Evolutionary conservation across 306 rosid genomes (phyloP), one percentile per base, ranked within the genome.

Genomic region (Gynostemma pentaphyllum): DNA sequence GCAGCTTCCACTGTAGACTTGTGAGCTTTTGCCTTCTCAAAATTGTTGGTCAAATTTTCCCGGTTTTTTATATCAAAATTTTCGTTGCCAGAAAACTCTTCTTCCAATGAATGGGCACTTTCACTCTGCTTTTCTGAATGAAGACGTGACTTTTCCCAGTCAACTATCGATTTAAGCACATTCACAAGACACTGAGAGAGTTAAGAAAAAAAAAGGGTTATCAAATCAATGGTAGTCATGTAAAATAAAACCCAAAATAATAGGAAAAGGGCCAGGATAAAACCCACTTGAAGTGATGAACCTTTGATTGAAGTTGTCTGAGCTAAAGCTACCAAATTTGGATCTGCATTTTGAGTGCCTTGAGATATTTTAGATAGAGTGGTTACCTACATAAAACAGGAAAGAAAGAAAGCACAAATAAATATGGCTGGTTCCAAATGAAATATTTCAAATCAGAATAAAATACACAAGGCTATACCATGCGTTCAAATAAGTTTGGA

Each of bases 1-100:
- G 90, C 94, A 76, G 97, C 97, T 81, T 94, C 99, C 80, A 94
- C 64, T 49, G 99, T 88, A 46, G 99, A 89, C 75, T 94, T 89
- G 65, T 86, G 99, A 56, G 97, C 97, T 69, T 94, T 94, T 62
- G 89, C 99, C 82, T 83, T 94, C 89, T 81, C 95, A 83, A 94
- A 94, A 72, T 84, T 76, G 44, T 82, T 85, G 48, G 88, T 72
- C 61, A 72, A 62, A 72, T 81, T 90, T 75, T 85, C 95, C 74
- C 87, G 78, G 72, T 72, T 70, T 72, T 85, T 87, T 40, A 71
- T 70, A 70, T 92, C 99, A 57, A 72, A 73, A 75, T 89, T 73
- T 66, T 86, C 99, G 36, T 70, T 76, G 64, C 68, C 73, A n/a
- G 83, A 81, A 70, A 72, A 64, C 69, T 83, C 90, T 70, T 85